Evolutionary conservation across 2,329 filamentous ascomycete genomes (phyloP).

Genomic region (Sporothrix pseudoabietina): DNA sequence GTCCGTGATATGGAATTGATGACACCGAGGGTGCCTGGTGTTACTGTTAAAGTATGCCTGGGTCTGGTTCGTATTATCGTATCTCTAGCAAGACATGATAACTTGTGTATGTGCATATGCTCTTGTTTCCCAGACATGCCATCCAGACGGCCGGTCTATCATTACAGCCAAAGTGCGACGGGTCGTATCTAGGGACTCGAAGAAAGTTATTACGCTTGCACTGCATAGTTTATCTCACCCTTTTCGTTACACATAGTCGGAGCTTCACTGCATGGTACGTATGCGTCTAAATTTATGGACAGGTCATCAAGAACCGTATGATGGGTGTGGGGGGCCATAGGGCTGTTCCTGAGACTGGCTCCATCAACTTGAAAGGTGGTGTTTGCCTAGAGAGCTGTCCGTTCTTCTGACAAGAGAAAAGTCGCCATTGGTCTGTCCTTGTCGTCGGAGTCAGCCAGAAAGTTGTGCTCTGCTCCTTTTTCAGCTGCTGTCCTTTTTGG

Average conservation of each 20-base stretch:
- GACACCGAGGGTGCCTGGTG: background rate
- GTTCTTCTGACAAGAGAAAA: background rate
- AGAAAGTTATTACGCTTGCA: background rate
- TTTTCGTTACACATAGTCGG: background rate
- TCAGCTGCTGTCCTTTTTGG: background rate
- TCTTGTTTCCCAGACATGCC: background rate
- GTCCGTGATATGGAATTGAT: background rate
- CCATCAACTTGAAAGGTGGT: background rate
- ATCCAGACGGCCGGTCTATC: background rate
- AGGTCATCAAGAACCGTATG: no score
- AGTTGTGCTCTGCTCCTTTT: background rate
- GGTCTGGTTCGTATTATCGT: background rate
- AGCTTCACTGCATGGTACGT: background rate
- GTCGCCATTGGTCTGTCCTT: background rate
- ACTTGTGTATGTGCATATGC: no score
- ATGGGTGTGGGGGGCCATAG: background rate
- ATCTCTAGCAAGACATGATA: background rate
- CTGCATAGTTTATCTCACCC: background rate
- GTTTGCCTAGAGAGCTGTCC: background rate
- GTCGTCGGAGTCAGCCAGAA: background rate
- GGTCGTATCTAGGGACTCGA: background rate
- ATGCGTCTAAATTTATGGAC: background rate
- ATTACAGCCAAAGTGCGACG: background rate
- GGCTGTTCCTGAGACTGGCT: background rate
- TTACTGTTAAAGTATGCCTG: background rate